Conservation (phyloP, 2,329 filamentous ascomycete genomes). For the Myriosclerotinia duriaeana region DNA sequence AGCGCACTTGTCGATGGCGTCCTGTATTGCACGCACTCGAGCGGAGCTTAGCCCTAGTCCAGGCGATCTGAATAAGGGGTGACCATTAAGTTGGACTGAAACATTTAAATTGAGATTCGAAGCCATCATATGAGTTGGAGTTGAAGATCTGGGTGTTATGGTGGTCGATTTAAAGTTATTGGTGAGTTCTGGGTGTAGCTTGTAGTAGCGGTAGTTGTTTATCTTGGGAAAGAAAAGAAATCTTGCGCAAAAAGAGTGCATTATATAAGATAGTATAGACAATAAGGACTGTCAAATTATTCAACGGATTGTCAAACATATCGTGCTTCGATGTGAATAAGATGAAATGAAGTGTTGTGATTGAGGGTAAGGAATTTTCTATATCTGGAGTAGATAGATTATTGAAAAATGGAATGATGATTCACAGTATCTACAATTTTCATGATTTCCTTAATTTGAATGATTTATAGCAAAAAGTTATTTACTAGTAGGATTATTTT, state of each 20-base stretch:
- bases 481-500: too few relatives aligned
- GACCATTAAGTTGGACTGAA: not conserved
- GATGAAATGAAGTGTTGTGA: not conserved
- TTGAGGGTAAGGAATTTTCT: not conserved
- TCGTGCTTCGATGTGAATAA: not conserved
- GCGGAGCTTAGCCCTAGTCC: not conserved
- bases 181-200: not conserved
- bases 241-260: accelerated
- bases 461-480: too few relatives aligned
- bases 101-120: not conserved
- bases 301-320: not conserved
- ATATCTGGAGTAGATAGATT: too few relatives aligned
- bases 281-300: not conserved
- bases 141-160: not conserved
- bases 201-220: not conserved
- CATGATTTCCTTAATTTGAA: too few relatives aligned
- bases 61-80: not conserved
- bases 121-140: not conserved
- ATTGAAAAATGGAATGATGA: too few relatives aligned
- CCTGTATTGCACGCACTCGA: not conserved
- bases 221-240: not conserved
- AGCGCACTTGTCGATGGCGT: not conserved
- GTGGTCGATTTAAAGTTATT: not conserved
- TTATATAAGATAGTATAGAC: not conserved
- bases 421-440: too few relatives aligned